Conservation (phyloP, 2,329 filamentous ascomycete species). For the Alternaria triticimaculans region DNA sequence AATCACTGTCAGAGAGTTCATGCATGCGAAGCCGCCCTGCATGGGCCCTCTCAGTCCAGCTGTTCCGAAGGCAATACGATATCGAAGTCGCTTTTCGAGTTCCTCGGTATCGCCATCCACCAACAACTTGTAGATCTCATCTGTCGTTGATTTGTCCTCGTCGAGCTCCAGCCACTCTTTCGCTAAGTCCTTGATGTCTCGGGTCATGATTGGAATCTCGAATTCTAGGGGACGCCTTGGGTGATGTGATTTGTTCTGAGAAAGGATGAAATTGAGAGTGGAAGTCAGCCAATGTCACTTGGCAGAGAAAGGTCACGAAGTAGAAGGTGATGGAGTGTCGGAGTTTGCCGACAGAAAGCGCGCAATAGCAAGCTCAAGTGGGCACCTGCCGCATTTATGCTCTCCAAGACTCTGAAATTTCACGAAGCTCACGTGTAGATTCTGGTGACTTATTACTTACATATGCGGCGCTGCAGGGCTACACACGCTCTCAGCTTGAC, state of each 20-base stretch:
- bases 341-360: slow-evolving; percentile 30
- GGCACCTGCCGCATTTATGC: slow-evolving; percentile 14
- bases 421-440: neutral
- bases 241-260: neutral
- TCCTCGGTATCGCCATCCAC: slow-evolving; percentile 54
- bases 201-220: slow-evolving; percentile 30
- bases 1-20: slow-evolving; percentile 66
- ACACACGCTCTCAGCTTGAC: neutral
- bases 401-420: neutral
- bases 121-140: slow-evolving; percentile 62
- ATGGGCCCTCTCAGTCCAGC: slow-evolving; percentile 69
- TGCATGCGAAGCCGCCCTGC: slow-evolving; percentile 68
- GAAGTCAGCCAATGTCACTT: neutral
- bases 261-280: neutral
- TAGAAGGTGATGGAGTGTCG: slow-evolving; percentile 27
- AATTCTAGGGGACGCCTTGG: neutral
- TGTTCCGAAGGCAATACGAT: slow-evolving; percentile 67
- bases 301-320: slow-evolving; percentile 2
- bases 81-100: slow-evolving; percentile 60
- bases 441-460: neutral
- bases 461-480: neutral
- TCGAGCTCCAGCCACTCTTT: slow-evolving; percentile 66
- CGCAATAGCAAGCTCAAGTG: slow-evolving; percentile 3
- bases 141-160: slow-evolving; percentile 59
- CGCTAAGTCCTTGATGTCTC: slow-evolving; percentile 53